Evolutionary conservation across 2,329 filamentous ascomycete genomes (phyloP), one percentile per base, ranked within the genome.

Genomic region (Clonostachys sp.): DNA sequence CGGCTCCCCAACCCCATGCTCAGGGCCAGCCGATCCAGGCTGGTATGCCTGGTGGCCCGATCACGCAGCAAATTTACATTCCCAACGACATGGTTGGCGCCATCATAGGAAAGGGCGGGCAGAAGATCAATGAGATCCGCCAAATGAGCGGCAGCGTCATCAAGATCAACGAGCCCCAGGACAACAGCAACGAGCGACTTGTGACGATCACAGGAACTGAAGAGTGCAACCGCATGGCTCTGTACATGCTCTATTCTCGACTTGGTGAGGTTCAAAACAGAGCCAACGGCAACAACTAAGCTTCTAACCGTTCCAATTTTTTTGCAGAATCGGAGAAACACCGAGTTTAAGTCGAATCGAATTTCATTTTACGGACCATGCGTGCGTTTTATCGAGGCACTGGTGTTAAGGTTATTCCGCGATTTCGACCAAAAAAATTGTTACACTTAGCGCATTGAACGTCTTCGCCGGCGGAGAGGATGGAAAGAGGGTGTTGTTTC

Each of bases 71-170:
- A 70, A 99, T 99, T 56, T 99, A 88, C 72, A 99, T 99, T 59
- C 94, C 94, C 49, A 99, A 99, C 64, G 94, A 99, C 62, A 97
- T 99, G 94, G 94, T 99, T 46, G 94, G 94, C 53, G 94, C 94
- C 48, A 99, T 99, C 60, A 99, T 99, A 59, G 94, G 94, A 61
- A 99, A 99, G 73, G 94, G 94, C 52, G 94, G 94, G 54, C 89
- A 91, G 48, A 99, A 99, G 81, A 99, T 99, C 78, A 99, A 99
- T 64, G 94, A 99, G 71, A 99, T 99, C 55, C 85, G 94, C 57
- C 91, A 96, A 67, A 84, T 99, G 59, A 95, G 89, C 66, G 94
- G 92, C 57, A 97, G 92, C 71, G 91, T 99, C 42, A 97, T 99
- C 69, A 99, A 99, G 77, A 99, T 99, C 77, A 97, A 99, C 65